Evolutionary conservation across 2,329 filamentous ascomycete genomes (phyloP).

Genomic region (Ophiostoma pallidulum): DNA sequence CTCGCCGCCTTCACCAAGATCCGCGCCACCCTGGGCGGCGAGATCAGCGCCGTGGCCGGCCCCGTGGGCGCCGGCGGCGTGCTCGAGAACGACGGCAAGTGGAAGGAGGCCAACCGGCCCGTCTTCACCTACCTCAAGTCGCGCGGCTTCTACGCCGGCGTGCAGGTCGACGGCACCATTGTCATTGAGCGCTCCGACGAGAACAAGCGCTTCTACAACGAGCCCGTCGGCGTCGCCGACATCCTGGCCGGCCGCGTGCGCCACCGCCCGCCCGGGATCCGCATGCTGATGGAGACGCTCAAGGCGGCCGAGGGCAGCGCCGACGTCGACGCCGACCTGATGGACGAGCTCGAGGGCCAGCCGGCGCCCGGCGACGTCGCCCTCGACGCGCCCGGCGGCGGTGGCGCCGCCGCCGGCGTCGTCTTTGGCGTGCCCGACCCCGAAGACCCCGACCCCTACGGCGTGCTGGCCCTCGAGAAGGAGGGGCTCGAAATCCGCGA

Average conservation of each 20-base stretch:
- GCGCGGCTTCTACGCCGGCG: constrained; percentile 76
- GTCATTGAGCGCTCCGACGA: constrained; percentile 77
- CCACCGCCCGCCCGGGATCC: constrained; percentile 10
- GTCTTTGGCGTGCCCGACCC: constrained; percentile 30
- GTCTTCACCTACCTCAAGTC: constrained; percentile 73
- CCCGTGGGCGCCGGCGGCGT: constrained; percentile 62
- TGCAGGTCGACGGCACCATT: constrained; percentile 80
- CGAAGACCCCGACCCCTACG: constrained; percentile 30
- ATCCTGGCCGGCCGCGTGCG: constrained; percentile 39
- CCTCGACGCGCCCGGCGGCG: constrained; percentile 22
- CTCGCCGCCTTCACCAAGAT: constrained; percentile 67
- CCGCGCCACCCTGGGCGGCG: constrained; percentile 67
- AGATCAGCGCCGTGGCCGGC: constrained; percentile 65
- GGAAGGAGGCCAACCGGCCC: constrained; percentile 27
- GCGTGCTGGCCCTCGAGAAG: constrained; percentile 27
- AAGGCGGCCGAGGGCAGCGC: constrained; percentile 22
- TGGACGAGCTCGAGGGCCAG: constrained; percentile 27
- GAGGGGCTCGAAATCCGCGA: constrained; percentile 29
- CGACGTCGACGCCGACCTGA: constrained; percentile 24
- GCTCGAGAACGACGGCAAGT: constrained; percentile 44
- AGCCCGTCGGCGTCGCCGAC: constrained; percentile 36
- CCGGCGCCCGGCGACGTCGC: constrained; percentile 28
- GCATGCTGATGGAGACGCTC: constrained; percentile 18
- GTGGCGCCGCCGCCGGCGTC: neutral
- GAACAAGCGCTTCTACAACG: constrained; percentile 76